Evolutionary conservation across 2,329 filamentous ascomycete species (phyloP).

Genomic region (Aspergillus sp.): DNA sequence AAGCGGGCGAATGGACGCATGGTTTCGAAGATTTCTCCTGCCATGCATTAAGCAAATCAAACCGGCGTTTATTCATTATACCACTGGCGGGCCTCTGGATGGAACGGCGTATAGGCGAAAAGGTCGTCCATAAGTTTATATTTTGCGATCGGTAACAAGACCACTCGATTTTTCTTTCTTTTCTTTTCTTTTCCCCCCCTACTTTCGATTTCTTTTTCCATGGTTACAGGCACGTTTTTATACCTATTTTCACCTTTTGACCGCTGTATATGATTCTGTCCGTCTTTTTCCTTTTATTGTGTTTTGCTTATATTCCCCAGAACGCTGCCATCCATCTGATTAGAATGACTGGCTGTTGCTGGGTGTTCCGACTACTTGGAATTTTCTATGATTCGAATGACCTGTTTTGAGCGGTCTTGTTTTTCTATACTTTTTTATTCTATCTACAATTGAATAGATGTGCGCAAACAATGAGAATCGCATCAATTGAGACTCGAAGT

Average conservation of each 20-base stretch:
- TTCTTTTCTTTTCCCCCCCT: too few relatives aligned
- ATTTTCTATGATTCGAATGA: conserved; percentile 1
- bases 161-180: not conserved
- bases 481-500: not conserved
- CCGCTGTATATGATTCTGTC: conserved; percentile 22
- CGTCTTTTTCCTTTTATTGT: not conserved
- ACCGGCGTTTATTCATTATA: not conserved
- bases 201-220: conserved; percentile 10
- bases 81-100: conserved; percentile 1
- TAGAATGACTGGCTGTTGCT: not conserved
- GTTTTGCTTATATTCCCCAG: conserved; percentile 15
- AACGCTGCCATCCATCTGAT: conserved; percentile 9
- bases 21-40: conserved; percentile 32
- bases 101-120: conserved; percentile 23
- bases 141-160: conserved; percentile 4
- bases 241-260: conserved; percentile 16
- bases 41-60: conserved; percentile 14
- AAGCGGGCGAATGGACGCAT: conserved; percentile 38
- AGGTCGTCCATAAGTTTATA: conserved; percentile 10
- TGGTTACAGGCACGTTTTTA: conserved; percentile 17
- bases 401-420: not conserved
- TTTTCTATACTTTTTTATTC: not conserved
- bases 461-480: not conserved
- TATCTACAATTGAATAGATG: conserved; percentile 8
- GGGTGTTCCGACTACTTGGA: not conserved